These are phyloP conservation scores for Trichosporon inkin DNA, from an alignment of 1,284 basidiomycete species.

Conservation along the genomic window DNA sequence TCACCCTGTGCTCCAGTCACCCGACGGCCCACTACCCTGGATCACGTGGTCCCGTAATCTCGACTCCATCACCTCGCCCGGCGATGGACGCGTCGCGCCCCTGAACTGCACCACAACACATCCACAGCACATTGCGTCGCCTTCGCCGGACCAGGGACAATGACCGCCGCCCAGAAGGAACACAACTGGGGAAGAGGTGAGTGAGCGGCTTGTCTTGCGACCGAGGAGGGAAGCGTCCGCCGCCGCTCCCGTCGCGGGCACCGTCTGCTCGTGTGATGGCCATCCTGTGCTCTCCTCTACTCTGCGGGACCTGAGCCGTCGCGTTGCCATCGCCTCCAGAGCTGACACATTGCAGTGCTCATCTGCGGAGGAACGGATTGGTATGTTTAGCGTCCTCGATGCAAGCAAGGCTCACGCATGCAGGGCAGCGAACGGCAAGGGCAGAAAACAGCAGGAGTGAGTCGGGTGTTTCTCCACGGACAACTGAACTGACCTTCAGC, in stretches of 20 bases:
- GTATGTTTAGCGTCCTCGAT: not conserved
- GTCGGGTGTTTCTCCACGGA: not conserved
- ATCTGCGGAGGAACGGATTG: conserved; percentile 16
- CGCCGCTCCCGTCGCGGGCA: not conserved
- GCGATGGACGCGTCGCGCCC: conserved; percentile 2
- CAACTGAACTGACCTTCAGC: conserved; percentile 15
- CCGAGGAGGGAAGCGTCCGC: no score
- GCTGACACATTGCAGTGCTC: conserved; percentile 9
- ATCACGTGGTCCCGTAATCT: conserved; percentile 8
- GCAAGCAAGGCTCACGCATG: not conserved
- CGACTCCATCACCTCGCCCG: not conserved
- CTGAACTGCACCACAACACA: not conserved
- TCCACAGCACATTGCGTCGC: not conserved
- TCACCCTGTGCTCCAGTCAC: no score
- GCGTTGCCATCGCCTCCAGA: not conserved
- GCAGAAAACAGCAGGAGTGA: conserved; percentile 12
- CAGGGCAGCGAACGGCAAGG: conserved; percentile 13
- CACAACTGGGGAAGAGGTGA: conserved; percentile 5
- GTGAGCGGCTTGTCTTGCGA: not conserved
- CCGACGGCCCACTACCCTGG: not conserved
- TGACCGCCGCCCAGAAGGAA: not conserved
- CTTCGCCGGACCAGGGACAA: not conserved
- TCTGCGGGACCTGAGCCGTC: not conserved
- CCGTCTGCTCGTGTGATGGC: not conserved
- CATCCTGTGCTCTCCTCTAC: not conserved